phyloP scores from a whole-genome alignment of 1,139 yeast genomes.

The Kodamaea alishanica region DNA sequence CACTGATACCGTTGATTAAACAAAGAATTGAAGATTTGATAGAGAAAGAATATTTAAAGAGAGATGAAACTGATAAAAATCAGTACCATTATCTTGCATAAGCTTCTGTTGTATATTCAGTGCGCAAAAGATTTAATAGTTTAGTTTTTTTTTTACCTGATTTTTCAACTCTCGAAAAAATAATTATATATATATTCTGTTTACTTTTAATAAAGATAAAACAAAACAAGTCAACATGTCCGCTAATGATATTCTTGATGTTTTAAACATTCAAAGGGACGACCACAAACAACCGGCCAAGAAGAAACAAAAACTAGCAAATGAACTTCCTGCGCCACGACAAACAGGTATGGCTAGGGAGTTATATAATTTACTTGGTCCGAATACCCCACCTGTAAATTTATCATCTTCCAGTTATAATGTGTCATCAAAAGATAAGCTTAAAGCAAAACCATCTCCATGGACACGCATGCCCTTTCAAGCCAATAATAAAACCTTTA shows the following conservation, averaged over 20 bases:
- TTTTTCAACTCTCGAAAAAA: constrained; percentile 1
- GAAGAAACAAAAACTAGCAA: constrained; percentile 36
- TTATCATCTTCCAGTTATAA: constrained; percentile 44
- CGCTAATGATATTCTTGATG: constrained; percentile 70
- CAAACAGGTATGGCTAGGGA: constrained; percentile 89
- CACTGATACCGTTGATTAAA: constrained; percentile 66
- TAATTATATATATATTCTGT: neutral
- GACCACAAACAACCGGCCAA: constrained; percentile 33
- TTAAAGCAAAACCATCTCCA: constrained; percentile 71
- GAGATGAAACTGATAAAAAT: constrained; percentile 61
- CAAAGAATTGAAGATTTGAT: constrained; percentile 75
- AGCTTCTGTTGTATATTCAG: neutral
- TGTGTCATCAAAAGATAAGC: constrained; percentile 55
- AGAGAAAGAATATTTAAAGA: constrained; percentile 77
- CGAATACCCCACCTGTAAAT: constrained; percentile 83
- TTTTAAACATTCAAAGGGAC: constrained; percentile 59
- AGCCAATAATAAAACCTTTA: constrained; percentile 43
- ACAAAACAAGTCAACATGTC: constrained; percentile 29
- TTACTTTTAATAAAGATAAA: neutral
- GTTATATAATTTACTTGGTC: constrained; percentile 81
- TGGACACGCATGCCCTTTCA: constrained; percentile 71
- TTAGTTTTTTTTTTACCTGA: neutral
- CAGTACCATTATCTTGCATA: constrained; percentile 73
- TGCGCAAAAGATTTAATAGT: neutral
- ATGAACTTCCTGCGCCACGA: constrained; percentile 27